Conservation (phyloP, 768 basidiomycete species). For the Rickenella mellea region DNA sequence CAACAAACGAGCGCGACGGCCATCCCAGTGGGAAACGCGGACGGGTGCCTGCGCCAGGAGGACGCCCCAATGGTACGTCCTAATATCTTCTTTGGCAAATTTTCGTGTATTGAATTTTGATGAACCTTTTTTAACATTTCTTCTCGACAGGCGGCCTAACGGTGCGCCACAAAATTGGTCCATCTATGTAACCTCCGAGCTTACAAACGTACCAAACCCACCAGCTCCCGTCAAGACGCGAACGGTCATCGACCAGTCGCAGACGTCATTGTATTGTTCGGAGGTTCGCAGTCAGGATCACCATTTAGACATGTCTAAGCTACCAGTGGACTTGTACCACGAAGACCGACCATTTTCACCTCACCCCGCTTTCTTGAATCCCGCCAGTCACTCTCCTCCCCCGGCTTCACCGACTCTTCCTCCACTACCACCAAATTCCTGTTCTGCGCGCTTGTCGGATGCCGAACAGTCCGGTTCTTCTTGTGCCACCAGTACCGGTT, state of each 20-base stretch:
- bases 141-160: too few relatives aligned
- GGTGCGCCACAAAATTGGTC: slow-evolving; percentile 15
- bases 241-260: slow-evolving; percentile 69
- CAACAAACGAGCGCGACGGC: neutral
- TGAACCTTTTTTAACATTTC: too few relatives aligned
- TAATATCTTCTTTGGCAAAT: too few relatives aligned
- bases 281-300: slow-evolving; percentile 64
- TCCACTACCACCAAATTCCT: slow-evolving; percentile 31
- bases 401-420: slow-evolving; percentile 15
- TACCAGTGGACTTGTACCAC: too few relatives aligned
- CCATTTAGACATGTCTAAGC: slow-evolving; percentile 10
- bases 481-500: neutral
- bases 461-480: too few relatives aligned
- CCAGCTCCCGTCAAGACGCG: slow-evolving; percentile 38
- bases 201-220: slow-evolving; percentile 16
- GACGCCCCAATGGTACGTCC: too few relatives aligned
- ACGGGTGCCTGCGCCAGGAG: neutral
- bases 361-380: too few relatives aligned
- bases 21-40: neutral
- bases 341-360: too few relatives aligned
- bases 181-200: too few relatives aligned
- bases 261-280: slow-evolving; percentile 79
- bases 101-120: too few relatives aligned
- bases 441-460: slow-evolving; percentile 15
- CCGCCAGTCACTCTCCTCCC: too few relatives aligned